Evolutionary conservation across 441 rosid genomes (phyloP).

Genomic region (Omphalea diandra): DNA sequence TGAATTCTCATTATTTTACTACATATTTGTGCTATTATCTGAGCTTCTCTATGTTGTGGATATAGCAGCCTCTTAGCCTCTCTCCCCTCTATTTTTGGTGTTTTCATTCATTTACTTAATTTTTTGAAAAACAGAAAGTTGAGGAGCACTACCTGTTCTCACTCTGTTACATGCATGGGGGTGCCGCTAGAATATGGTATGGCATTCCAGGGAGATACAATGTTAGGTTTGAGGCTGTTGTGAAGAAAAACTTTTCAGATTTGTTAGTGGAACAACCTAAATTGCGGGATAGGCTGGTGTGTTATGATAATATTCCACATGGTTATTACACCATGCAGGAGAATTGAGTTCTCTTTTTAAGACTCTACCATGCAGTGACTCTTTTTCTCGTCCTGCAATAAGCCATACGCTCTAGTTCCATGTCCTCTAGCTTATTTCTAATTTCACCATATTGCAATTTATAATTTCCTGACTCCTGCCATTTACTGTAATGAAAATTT

Average conservation of each 20-base stretch:
- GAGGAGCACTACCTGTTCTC: conserved; percentile 64
- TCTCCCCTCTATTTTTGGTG: neutral
- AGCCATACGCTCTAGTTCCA: neutral
- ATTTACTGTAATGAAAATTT: neutral
- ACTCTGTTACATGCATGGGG: conserved; percentile 59
- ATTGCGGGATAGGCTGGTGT: conserved; percentile 36
- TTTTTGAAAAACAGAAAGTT: conserved; percentile 47
- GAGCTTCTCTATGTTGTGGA: conserved; percentile 3
- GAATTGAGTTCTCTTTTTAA: conserved; percentile 6
- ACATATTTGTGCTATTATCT: too few relatives aligned
- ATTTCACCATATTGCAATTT: neutral
- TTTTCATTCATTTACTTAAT: conserved; percentile 16
- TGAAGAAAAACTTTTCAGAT: conserved; percentile 39
- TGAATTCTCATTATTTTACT: too few relatives aligned
- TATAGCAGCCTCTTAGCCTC: neutral
- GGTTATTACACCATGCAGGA: conserved; percentile 18
- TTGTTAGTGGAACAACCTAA: conserved; percentile 29
- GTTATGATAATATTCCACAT: conserved; percentile 20
- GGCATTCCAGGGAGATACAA: conserved; percentile 45
- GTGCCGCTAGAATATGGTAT: conserved; percentile 68
- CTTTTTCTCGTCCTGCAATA: neutral
- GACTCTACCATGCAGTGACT: neutral
- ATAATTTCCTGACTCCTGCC: conserved; percentile 7
- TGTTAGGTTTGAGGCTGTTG: conserved; percentile 36
- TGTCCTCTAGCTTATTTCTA: conserved; percentile 1